Evolutionary conservation across 257 asterid genomes (phyloP), one percentile per base, ranked within the genome.

Genomic region (Dorcoceras hygrometricum): DNA sequence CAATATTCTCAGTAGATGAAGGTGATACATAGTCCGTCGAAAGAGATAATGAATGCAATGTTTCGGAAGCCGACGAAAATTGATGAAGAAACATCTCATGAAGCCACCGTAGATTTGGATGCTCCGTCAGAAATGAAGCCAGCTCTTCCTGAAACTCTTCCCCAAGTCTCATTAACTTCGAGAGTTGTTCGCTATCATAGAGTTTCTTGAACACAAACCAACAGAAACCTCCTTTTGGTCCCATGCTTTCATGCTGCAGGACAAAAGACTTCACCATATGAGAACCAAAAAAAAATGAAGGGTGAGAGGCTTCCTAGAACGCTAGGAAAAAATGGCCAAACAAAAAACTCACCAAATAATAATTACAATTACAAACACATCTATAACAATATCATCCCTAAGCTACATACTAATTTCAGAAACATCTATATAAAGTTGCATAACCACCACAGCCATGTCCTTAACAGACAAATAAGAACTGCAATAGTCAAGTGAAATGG

Each of bases 181-280:
- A 78, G 51, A 80, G 83, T 60, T 92, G 95, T 74, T 76, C 85
- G 76, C 70, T 83, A 39, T 79, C 91, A 66, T 83, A 85, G 63
- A 89, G 82, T 78, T 84, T 89, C 68, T 87, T 66, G 81, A 89
- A 92, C 72, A 92, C 98, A 73, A 86, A 92, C 79, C 81, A 81
- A 84, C 95, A 77, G 72, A 92, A 92, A 72, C 98, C 97, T 72
- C 97, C 94, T 75, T 77, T 92, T 24, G 97, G 95, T 57, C 97
- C 97, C 89, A 84, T 76, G 79, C 95, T 88, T 66, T 86, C 94
- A 28, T 75, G 94, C 98, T 92, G 80, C 81, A 83, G 64, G 79
- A 69, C 27, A 67, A 50, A 71, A 79, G 5, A 32, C 16, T 26
- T 11, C 31, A 32, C 25, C 12, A 8, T 71, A 51, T 27, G 67